Percentiles rank a stretch among this genome's conserved stretches.
phyloP scores from a whole-genome alignment of 331 rosid genomes.

The Stylosanthes scabra region DNA sequence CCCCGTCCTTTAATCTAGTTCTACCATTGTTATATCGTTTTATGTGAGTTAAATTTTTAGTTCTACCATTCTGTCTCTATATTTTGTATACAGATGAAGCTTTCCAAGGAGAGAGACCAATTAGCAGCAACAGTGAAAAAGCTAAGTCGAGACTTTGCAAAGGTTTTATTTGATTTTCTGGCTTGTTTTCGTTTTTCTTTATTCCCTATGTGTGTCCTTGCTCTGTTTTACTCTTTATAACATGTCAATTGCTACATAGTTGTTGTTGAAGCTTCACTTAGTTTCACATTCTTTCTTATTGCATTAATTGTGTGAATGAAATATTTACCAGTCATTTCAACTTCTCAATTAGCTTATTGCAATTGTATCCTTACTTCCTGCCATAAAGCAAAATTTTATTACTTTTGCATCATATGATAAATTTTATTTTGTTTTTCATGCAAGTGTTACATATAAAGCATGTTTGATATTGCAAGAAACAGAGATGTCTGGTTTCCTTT shows the following conservation, averaged over 20 bases:
- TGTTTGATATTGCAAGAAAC: neutral
- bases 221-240: neutral
- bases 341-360: constrained; percentile 11
- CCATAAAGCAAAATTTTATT: constrained; percentile 3
- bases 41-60: neutral
- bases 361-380: constrained; percentile 20
- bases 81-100: constrained; percentile 57
- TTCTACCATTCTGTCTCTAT: neutral
- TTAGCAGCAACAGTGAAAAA: constrained; percentile 73
- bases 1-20: neutral
- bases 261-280: neutral
- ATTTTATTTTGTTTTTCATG: constrained; percentile 12
- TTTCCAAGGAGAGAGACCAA: constrained; percentile 84
- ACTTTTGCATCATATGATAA: constrained; percentile 4
- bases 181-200: neutral
- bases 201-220: neutral
- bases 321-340: neutral
- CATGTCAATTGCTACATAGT: constrained; percentile 6
- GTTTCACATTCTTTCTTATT: neutral
- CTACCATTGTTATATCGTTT: neutral
- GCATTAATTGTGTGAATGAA: neutral
- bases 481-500: too few species aligned
- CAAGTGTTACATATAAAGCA: neutral
- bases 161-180: constrained; percentile 53
- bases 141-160: constrained; percentile 85